Conservation (phyloP, 306 rosid genomes). For the Cucurbita argyrosperma region DNA sequence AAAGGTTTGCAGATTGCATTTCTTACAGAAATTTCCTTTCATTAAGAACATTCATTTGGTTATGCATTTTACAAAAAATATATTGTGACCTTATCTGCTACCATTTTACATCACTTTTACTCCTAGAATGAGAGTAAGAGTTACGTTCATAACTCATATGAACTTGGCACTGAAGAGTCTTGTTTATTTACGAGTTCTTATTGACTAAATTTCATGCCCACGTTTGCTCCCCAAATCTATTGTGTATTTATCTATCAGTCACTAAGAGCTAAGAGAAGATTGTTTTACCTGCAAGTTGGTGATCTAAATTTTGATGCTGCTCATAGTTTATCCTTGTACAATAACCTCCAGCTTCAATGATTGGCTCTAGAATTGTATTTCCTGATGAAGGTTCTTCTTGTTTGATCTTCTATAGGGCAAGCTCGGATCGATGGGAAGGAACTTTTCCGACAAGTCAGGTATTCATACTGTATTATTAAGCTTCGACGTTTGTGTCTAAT, state of each 20-base stretch:
- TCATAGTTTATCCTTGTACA: neutral
- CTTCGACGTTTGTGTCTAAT: neutral
- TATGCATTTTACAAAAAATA: neutral
- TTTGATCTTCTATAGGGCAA: conserved; percentile 32
- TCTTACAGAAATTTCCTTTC: conserved; percentile 1
- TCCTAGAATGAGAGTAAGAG: neutral
- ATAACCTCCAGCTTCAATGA: neutral
- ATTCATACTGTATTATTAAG: neutral
- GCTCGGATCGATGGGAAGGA: conserved; percentile 85
- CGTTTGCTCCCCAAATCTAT: neutral
- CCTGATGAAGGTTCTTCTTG: neutral
- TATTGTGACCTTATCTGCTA: too few relatives aligned
- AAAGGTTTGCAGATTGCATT: conserved; percentile 41
- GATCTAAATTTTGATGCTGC: neutral
- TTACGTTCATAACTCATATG: neutral
- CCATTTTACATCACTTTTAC: neutral
- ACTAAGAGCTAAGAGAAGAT: neutral
- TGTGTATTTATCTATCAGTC: neutral
- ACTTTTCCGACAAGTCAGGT: conserved; percentile 96
- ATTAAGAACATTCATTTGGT: neutral
- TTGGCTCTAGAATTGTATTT: neutral
- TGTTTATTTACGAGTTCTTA: neutral
- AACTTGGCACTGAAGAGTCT: neutral
- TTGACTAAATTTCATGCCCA: neutral
- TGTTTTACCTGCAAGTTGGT: neutral